Conservation (phyloP, 1,139 yeast genomes). For the Waltiozyma sp. region DNA sequence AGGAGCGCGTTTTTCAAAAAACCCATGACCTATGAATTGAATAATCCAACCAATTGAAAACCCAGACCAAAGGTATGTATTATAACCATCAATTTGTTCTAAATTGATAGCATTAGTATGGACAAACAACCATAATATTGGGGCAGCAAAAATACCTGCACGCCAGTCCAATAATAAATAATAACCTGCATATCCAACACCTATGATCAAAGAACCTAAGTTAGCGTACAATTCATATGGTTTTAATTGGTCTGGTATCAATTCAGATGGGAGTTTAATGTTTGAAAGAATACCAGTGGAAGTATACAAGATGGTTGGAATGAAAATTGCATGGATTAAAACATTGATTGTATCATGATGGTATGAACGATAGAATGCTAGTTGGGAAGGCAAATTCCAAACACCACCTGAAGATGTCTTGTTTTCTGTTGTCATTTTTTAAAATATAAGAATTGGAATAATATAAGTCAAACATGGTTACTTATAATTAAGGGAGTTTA, state of each 20-base stretch:
- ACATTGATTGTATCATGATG: constrained; percentile 67
- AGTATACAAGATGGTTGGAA: constrained; percentile 63
- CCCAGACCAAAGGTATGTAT: constrained; percentile 22
- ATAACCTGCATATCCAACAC: constrained; percentile 32
- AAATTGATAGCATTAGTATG: constrained; percentile 2
- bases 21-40: constrained; percentile 87
- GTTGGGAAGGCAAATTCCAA: constrained; percentile 50
- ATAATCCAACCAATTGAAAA: constrained; percentile 61
- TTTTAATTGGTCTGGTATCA: neutral
- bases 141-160: constrained; percentile 31
- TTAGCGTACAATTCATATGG: constrained; percentile 3
- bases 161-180: constrained; percentile 29
- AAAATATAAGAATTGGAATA: no score
- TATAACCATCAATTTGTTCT: constrained; percentile 19
- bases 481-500: no score
- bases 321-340: constrained; percentile 63
- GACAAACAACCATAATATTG: constrained; percentile 21
- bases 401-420: constrained; percentile 1
- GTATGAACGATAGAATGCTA: constrained; percentile 75
- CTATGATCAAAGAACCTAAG: constrained; percentile 12
- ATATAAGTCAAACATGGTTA: no score
- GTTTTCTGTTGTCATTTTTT: no score
- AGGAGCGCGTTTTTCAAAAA: constrained; percentile 74
- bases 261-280: constrained; percentile 1
- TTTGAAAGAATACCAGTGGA: constrained; percentile 28